A percentile compares a stretch with the other conserved stretches of the same genome.
These are phyloP conservation scores for Ogataea parapolymorpha DNA, from an alignment of 805 yeast genomes.

Conservation along the genomic window DNA sequence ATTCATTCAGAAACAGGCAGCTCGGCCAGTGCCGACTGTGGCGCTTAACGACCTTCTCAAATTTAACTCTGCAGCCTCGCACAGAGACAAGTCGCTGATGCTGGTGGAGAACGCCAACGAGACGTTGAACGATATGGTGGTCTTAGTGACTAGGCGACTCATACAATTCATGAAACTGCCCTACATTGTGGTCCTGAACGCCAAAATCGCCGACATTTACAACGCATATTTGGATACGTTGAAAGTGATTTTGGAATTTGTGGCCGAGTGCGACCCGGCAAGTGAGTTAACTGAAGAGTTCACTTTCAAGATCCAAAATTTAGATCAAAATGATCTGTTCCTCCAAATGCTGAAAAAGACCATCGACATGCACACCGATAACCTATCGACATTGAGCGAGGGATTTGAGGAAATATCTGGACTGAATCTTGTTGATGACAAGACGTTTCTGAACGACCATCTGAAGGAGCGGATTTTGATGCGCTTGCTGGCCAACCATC, in stretches of 20 bases:
- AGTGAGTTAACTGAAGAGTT: conserved; percentile 9
- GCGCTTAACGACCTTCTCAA: conserved; percentile 49
- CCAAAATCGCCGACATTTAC: conserved; percentile 77
- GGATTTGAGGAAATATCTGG: conserved; percentile 66
- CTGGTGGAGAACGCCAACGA: conserved; percentile 47
- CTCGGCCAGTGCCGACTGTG: conserved; percentile 49
- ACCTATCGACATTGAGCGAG: conserved; percentile 73
- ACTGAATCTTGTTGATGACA: conserved; percentile 25
- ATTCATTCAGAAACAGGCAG: conserved; percentile 55
- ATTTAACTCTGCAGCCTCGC: conserved; percentile 35
- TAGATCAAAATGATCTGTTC: conserved; percentile 53
- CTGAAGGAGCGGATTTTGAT: conserved; percentile 81
- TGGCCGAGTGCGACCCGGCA: conserved; percentile 17
- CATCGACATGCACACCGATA: conserved; percentile 77
- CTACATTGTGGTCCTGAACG: conserved; percentile 81
- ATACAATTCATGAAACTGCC: conserved; percentile 72
- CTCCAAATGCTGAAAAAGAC: conserved; percentile 53
- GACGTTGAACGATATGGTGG: conserved; percentile 54
- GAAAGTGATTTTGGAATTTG: conserved; percentile 43
- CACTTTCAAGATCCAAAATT: conserved; percentile 37
- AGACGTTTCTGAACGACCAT: conserved; percentile 65
- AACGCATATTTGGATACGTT: conserved; percentile 69
- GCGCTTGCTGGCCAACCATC: conserved; percentile 85
- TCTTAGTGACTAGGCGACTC: conserved; percentile 67
- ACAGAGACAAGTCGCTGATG: conserved; percentile 31